Base-by-base conservation (phyloP, 441 rosid genomes). In the Lagerstroemia fauriei region DNA sequence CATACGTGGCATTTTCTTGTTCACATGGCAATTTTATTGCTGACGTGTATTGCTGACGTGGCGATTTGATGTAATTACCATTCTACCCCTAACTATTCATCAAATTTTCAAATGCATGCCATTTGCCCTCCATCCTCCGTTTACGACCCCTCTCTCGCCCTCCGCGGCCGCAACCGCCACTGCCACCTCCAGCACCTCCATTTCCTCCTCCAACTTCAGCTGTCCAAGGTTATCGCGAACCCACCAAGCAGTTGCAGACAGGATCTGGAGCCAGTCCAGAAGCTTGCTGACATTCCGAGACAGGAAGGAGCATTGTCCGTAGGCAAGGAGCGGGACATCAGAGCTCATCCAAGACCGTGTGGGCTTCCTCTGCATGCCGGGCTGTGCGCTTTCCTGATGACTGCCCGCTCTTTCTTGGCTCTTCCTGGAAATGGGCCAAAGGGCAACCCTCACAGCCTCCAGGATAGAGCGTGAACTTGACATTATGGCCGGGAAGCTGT, bases 231-330 rank as follows among this genome's bases (percentile, higher is more conserved):
- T n/a, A n/a, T n/a, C n/a, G n/a, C n/a, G n/a, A n/a, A n/a, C n/a
- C n/a, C n/a, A n/a, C n/a, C 97, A 95, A 44, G 95, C 90, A 8
- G 87, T 84, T 18, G 99, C 99, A 27, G 99, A 95, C 44, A 93
- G 86, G 72, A 95, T 90, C 87, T 95, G 97, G 48, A 95, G 97
- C 99, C 98, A 95, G 74, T 94, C 89, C 50, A 95, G 91, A 82
- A 94, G 85, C 81, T 87, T 90, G 81, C 99, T 93, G 73, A 95
- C 83, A 68, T 94, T 90, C 83, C 90, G 88, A 10, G 98, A 87
- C 4, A 90, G 88, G 84, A 89, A 94, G 65, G 94, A 77, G 98
- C 99, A 95, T 81, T 80, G 87, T 25, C 85, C 92, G 56, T 93
- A 95, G 0, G 99, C 94, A 25, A 95, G 86, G 57, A 94, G 90